Evolutionary conservation across 495 filamentous ascomycete genomes (phyloP).

Genomic region (Pyrenula massariospora): DNA sequence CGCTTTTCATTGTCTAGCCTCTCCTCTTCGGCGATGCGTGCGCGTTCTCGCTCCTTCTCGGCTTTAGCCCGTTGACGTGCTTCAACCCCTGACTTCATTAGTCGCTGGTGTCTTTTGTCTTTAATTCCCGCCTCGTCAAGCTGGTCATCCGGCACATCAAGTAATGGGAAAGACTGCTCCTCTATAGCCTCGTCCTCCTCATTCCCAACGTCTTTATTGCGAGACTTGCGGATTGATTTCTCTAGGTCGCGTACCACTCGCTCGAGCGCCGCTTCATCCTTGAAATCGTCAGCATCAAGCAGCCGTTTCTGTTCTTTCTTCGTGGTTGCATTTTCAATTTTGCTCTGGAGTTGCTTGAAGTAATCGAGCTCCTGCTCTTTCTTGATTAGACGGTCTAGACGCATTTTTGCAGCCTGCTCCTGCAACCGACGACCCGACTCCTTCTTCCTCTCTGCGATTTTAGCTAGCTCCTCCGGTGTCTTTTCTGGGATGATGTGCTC

Average conservation of each 20-base stretch:
- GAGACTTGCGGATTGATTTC: slow-evolving; percentile 69
- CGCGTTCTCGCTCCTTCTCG: slow-evolving; percentile 87
- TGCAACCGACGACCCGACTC: slow-evolving; percentile 86
- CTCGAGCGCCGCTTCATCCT: slow-evolving; percentile 75
- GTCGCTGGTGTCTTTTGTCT: slow-evolving; percentile 78
- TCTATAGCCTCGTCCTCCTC: slow-evolving; percentile 66
- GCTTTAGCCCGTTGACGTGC: slow-evolving; percentile 83
- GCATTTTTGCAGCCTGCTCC: slow-evolving; percentile 94
- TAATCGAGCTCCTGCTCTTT: slow-evolving; percentile 95
- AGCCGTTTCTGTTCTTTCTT: slow-evolving; percentile 85
- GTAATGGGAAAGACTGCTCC: slow-evolving; percentile 70
- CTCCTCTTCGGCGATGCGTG: slow-evolving; percentile 68
- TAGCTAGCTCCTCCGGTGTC: slow-evolving; percentile 79
- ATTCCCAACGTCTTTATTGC: slow-evolving; percentile 85
- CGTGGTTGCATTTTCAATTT: slow-evolving; percentile 47
- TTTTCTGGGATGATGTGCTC: slow-evolving; percentile 84
- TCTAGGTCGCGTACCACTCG: slow-evolving; percentile 78
- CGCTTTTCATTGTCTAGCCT: slow-evolving; percentile 72
- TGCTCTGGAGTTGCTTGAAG: slow-evolving; percentile 67
- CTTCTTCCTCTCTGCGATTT: slow-evolving; percentile 81
- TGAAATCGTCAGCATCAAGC: slow-evolving; percentile 80
- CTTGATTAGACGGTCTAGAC: slow-evolving; percentile 82
- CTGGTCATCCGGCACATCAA: slow-evolving; percentile 84
- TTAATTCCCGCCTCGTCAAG: slow-evolving; percentile 84
- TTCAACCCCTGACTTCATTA: slow-evolving; percentile 89